phyloP scores from a whole-genome alignment of 805 yeast genomes.

The Barnettozyma vustinii region DNA sequence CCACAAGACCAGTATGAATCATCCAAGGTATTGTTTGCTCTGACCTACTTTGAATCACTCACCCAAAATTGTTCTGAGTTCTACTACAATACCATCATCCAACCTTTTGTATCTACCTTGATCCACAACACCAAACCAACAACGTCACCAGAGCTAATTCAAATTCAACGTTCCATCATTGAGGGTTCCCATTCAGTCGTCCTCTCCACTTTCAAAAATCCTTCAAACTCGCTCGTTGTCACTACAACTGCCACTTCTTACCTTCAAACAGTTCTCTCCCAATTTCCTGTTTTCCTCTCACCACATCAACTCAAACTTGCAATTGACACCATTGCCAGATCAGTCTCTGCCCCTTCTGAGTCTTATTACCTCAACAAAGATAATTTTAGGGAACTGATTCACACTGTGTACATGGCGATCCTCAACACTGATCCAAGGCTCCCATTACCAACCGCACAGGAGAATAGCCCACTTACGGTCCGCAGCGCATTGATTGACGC shows the following conservation, averaged over 20 bases:
- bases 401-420: slow-evolving; percentile 37
- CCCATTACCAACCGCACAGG: slow-evolving; percentile 16
- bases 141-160: slow-evolving; percentile 6
- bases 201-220: slow-evolving; percentile 29
- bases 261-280: slow-evolving; percentile 40
- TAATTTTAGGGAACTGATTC: slow-evolving; percentile 33
- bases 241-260: slow-evolving; percentile 32
- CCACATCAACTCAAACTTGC: slow-evolving; percentile 53
- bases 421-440: slow-evolving; percentile 31
- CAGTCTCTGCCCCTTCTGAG: slow-evolving; percentile 32
- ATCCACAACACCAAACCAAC: slow-evolving; percentile 11
- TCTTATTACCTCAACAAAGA: slow-evolving; percentile 27
- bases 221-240: slow-evolving; percentile 18
- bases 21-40: slow-evolving; percentile 22
- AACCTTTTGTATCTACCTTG: slow-evolving; percentile 25
- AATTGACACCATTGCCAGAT: slow-evolving; percentile 46
- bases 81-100: slow-evolving; percentile 30
- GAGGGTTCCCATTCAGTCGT: slow-evolving; percentile 66
- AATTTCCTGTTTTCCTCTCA: slow-evolving; percentile 53
- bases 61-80: slow-evolving; percentile 28
- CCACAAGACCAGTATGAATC: slow-evolving; percentile 23
- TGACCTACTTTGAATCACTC: slow-evolving; percentile 30
- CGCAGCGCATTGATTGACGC: slow-evolving; percentile 45
- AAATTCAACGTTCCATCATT: slow-evolving; percentile 30
- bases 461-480: slow-evolving; percentile 25